These are phyloP conservation scores for Pleurotus giganteus DNA, from an alignment of 768 basidiomycete genomes.

Conservation along the genomic window DNA sequence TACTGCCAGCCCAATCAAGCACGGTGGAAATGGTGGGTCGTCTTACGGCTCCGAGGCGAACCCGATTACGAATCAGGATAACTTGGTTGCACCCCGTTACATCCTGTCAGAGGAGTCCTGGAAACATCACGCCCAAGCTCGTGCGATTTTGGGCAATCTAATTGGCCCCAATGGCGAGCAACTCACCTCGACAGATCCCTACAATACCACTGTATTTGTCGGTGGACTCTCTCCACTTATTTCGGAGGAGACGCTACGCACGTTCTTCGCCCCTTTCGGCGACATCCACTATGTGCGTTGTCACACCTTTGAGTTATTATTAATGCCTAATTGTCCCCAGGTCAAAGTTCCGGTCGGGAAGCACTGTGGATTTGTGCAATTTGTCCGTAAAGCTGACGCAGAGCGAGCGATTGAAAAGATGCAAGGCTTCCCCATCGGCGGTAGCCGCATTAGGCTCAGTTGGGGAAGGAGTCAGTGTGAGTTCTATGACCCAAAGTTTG, in stretches of 20 bases:
- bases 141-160: constrained; percentile 77
- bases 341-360: constrained; percentile 97
- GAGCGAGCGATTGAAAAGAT: constrained; percentile 93
- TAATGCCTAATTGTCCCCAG: constrained; percentile 34
- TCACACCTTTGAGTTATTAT: constrained; percentile 2
- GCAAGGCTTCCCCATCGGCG: constrained; percentile 95
- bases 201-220: constrained; percentile 95
- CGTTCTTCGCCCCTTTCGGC: constrained; percentile 90
- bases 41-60: constrained; percentile 5
- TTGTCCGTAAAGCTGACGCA: constrained; percentile 87
- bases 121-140: constrained; percentile 83
- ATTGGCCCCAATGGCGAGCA: constrained; percentile 88
- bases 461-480: constrained; percentile 94
- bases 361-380: constrained; percentile 95
- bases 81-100: constrained; percentile 47
- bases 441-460: constrained; percentile 85
- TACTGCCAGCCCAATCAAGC: constrained; percentile 28
- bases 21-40: constrained; percentile 22
- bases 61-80: constrained; percentile 20
- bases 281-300: constrained; percentile 84
- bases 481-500: constrained; percentile 22
- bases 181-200: constrained; percentile 88
- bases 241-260: constrained; percentile 86
- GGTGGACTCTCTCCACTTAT: constrained; percentile 88
- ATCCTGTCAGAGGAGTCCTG: constrained; percentile 71